Base-by-base conservation (phyloP, 2,329 filamentous ascomycete species). In the Microsporum canis region DNA sequence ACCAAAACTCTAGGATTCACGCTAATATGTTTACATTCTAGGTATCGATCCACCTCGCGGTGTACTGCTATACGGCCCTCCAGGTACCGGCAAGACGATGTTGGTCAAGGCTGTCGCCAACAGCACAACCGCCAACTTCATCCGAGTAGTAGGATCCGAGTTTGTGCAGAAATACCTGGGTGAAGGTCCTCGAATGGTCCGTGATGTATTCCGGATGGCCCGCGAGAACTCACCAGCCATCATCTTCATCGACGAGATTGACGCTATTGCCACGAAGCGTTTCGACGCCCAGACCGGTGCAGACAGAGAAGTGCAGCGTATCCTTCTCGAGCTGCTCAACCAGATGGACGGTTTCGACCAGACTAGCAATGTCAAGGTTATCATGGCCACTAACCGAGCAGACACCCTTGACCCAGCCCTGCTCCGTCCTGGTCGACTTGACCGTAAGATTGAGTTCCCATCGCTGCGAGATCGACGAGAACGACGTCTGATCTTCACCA, bases 341-440 rank as follows among this genome's bases (percentile, higher is more conserved):
- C 94, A 99, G 78, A 99, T 99, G 94, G 94, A 99, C 74, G 94
- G 94, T 66, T 99, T 99, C 79, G 94, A 99, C 75, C 94, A 99
- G 77, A 96, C 91, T 0, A 89, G 90, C 74, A 99, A 99, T 76
- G 94, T 99, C 77, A 99, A 99, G 80, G 94, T 99, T 73, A 99
- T 99, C 79, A 99, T 99, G 94, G 94, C 94, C 67, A 99, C 94
- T 67, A 99, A 99, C 80, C 88, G 94, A 73, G 92, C 94, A 66
- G 94, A 97, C 75, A 99, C 94, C 5, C 83, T 99, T 66, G 94
- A 99, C 73, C 94, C 94, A 14, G 94, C 94, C 47, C 82, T 99
- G 64, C 84, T 99, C 64, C 90, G 94, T 69, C 94, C 94, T 36
- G 94, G 94, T 67, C 91, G 94, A 79, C 82, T 99, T 62, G 94